Evolutionary conservation across 768 basidiomycete species (phyloP), one percentile per base, ranked within the genome.

Genomic region (Agrocybe pediades): DNA sequence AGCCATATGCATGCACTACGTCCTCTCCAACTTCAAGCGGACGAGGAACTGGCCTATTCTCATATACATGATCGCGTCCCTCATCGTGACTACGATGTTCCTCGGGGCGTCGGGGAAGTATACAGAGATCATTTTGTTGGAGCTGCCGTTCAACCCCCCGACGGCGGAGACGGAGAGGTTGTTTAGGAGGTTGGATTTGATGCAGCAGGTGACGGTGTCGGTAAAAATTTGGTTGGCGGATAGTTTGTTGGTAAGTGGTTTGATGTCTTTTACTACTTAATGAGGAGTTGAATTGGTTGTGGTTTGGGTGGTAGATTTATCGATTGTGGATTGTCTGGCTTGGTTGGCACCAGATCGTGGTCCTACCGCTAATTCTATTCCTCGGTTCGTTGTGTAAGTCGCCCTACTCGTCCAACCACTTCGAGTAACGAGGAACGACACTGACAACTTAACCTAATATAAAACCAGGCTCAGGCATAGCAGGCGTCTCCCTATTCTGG

Each of bases 181-280:
- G 6, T 45, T 47, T 20, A 47, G 19, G 9, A 29, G 47, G 15
- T 43, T 55, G n/a, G 54, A 55, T 20, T 27, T 55, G 5, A 29
- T 55, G 25, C 48, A 55, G 17, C 54, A 55, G 45, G 54, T 55
- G 15, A 26, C 41, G 6, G 43, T 49, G 25, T 55, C 54, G 23
- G 47, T 55, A 15, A 55, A 55, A n/a, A 45, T 55, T 26, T 55
- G 54, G 54, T 39, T 55, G 39, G 54, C 54, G 24, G 54, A 55
- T 23, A 45, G 54, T 26, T 27, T 55, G 25, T 30, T 55, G 33
- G 54, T 50, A 24, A 33, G 29, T 15, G n/a, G n/a, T 30, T 23
- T n/a, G 24, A n/a, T 6, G n/a, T 23, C 4, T 44, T 8, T 21
- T 15, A 23, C 20, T n/a, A 6, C 15, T 4, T 11, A 16, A 44